Base-by-base conservation (phyloP, 257 asterid species). In the Eucommia ulmoides region DNA sequence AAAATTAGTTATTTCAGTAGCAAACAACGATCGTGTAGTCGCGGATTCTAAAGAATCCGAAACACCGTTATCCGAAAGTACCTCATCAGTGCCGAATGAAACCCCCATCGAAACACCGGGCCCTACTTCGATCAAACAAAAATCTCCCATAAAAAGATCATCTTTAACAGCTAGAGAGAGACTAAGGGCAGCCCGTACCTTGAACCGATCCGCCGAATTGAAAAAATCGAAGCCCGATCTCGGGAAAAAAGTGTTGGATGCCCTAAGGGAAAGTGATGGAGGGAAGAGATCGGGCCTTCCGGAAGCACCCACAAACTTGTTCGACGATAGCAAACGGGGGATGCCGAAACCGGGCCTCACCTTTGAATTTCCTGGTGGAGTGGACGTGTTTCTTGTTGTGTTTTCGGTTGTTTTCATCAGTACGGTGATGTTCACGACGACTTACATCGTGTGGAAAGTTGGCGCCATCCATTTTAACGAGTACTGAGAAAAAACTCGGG, bases 381-480 rank as follows among this genome's bases (percentile, higher is more conserved):
- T 74, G 49, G 97, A 88, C 47, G 83, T 69, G 23, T 73, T 75
- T 50, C 55, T 82, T 35, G 57, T 88, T 21, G 62, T 55, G 33
- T 60, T 84, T 54, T 88, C 97, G 2, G 79, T 88, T 33, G 82
- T 76, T 20, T 61, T 88, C 20, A 88, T 84, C 66, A 88, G 94
- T 77, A 45, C 94, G 0, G 59, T 80, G 23, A 88, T 88, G 97
- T 82, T 88, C 65, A 84, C 80, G 19, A 88, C 97, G 1, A 84
- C 97, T 0, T 84, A 53, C 61, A 11, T 88, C 20, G 97, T 88
- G 44, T 88, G 96, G 96, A 88, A 88, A 69, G 74, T 76, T 7
- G 97, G 96, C 51, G 97, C 88, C 53, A 88, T 88, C 41, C 97
- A 88, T 72, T 88, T 82, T 79, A 84, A 84, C 51, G 97, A 88